A percentile compares a stretch with the other conserved stretches of the same genome.
These are phyloP conservation scores for Magnusiomyces suaveolens DNA, from an alignment of 1,139 yeast species.

Conservation along the genomic window DNA sequence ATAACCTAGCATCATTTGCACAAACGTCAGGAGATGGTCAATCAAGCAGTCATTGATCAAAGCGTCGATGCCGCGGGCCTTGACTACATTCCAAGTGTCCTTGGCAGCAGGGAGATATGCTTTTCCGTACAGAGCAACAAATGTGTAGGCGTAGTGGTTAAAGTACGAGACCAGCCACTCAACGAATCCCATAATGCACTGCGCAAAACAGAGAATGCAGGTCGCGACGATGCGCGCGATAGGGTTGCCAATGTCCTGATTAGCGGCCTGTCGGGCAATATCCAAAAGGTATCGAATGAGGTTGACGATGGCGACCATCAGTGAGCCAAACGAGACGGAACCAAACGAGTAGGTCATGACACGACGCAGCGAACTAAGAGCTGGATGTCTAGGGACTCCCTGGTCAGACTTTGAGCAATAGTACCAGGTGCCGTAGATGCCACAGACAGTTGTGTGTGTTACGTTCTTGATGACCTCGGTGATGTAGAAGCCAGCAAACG, in stretches of 20 bases:
- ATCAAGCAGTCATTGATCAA: constrained; percentile 77
- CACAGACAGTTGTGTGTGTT: constrained; percentile 78
- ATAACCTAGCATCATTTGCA: constrained; percentile 61
- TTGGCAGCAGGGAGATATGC: constrained; percentile 65
- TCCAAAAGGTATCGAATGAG: constrained; percentile 44
- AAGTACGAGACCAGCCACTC: constrained; percentile 80
- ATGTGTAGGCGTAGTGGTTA: constrained; percentile 85
- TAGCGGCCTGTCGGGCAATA: constrained; percentile 44
- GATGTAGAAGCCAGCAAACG: constrained; percentile 79
- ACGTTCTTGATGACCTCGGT: constrained; percentile 76
- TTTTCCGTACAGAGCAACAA: constrained; percentile 79
- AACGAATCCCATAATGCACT: constrained; percentile 51
- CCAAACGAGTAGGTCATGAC: constrained; percentile 85
- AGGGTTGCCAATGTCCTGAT: constrained; percentile 34
- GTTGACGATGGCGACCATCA: constrained; percentile 70
- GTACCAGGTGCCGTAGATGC: constrained; percentile 88
- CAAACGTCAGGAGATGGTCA: constrained; percentile 64
- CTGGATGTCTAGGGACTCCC: constrained; percentile 75
- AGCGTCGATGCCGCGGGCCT: constrained; percentile 78
- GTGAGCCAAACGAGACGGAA: constrained; percentile 79
- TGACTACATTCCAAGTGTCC: constrained; percentile 71
- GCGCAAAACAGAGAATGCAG: constrained; percentile 44
- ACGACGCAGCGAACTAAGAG: constrained; percentile 70
- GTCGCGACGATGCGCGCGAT: constrained; percentile 46
- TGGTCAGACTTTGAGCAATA: constrained; percentile 67